Conservation (phyloP, 805 yeast genomes). For the Hanseniaspora singularis region DNA sequence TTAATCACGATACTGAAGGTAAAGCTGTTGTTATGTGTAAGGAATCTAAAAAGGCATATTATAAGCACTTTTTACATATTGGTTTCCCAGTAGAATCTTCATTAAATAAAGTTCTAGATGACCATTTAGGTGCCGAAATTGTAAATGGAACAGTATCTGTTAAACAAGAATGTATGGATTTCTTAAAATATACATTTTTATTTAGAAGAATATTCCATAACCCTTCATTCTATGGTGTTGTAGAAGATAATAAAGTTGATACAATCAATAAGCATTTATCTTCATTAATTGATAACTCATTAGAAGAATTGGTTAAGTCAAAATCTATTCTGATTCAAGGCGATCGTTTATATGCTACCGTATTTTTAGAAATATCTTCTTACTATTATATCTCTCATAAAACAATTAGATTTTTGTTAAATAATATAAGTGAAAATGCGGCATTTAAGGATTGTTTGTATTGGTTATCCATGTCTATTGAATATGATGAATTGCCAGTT, state of each 20-base stretch:
- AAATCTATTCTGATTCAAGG: constrained; percentile 48
- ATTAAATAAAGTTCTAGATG: constrained; percentile 65
- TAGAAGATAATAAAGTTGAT: constrained; percentile 44
- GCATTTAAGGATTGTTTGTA: constrained; percentile 37
- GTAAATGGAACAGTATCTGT: constrained; percentile 86
- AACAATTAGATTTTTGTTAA: constrained; percentile 61
- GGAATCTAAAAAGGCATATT: constrained; percentile 70
- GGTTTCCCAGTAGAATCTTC: constrained; percentile 94
- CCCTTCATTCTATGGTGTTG: constrained; percentile 84
- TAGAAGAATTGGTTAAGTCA: constrained; percentile 57
- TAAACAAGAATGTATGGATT: constrained; percentile 83
- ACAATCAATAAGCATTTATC: constrained; percentile 52
- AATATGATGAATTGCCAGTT: constrained; percentile 79
- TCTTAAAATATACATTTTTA: constrained; percentile 92
- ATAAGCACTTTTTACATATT: constrained; percentile 72
- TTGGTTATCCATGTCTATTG: constrained; percentile 46
- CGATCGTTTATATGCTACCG: constrained; percentile 50
- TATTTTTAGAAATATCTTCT: constrained; percentile 73
- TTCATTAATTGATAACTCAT: constrained; percentile 53
- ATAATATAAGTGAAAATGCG: constrained; percentile 34
- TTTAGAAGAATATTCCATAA: constrained; percentile 87
- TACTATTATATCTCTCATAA: constrained; percentile 87
- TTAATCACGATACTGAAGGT: constrained; percentile 88
- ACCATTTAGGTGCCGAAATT: constrained; percentile 91
- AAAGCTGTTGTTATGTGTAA: constrained; percentile 84